phyloP scores from a whole-genome alignment of 2,329 filamentous ascomycete species.

The Xylaria sp. region DNA sequence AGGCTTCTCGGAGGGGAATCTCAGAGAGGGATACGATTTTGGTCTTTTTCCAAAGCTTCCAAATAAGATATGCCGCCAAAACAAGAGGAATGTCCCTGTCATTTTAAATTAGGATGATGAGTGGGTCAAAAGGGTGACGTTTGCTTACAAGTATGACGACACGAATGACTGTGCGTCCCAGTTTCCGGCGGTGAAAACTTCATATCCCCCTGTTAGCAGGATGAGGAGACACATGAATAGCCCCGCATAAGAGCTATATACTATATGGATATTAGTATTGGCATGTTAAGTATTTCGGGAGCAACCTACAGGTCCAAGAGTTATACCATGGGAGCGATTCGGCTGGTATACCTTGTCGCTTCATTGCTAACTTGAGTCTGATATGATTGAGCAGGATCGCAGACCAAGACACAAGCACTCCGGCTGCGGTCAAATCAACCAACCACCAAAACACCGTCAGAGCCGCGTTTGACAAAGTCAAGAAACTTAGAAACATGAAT shows the following conservation, averaged over 20 bases:
- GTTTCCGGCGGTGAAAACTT: slow-evolving; percentile 68
- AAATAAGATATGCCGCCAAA: slow-evolving; percentile 65
- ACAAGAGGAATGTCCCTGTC: slow-evolving; percentile 70
- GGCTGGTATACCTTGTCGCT: slow-evolving; percentile 63
- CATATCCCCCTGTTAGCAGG: slow-evolving; percentile 76
- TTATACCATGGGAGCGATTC: slow-evolving; percentile 70
- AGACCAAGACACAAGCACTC: slow-evolving; percentile 72
- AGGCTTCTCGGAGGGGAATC: slow-evolving; percentile 64
- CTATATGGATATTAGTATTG: slow-evolving; percentile 49
- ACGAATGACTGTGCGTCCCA: slow-evolving; percentile 69
- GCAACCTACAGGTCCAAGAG: slow-evolving; percentile 66
- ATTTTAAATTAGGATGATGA: slow-evolving; percentile 19
- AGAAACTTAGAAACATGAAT: slow-evolving; percentile 69
- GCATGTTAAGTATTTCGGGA: background rate
- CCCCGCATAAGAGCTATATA: slow-evolving; percentile 69
- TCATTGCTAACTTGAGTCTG: slow-evolving; percentile 64
- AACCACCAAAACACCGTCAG: slow-evolving; percentile 75
- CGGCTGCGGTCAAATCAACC: slow-evolving; percentile 69
- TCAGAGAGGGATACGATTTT: slow-evolving; percentile 62
- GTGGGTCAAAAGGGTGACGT: background rate
- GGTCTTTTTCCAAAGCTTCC: slow-evolving; percentile 74
- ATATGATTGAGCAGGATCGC: slow-evolving; percentile 70
- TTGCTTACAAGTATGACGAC: slow-evolving; percentile 69
- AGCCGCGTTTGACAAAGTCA: slow-evolving; percentile 66
- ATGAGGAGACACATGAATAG: slow-evolving; percentile 72